Evolutionary conservation across 2,329 filamentous ascomycete genomes (phyloP), one percentile per base, ranked within the genome.

Genomic region (Phaeophleospora eucalypticola): DNA sequence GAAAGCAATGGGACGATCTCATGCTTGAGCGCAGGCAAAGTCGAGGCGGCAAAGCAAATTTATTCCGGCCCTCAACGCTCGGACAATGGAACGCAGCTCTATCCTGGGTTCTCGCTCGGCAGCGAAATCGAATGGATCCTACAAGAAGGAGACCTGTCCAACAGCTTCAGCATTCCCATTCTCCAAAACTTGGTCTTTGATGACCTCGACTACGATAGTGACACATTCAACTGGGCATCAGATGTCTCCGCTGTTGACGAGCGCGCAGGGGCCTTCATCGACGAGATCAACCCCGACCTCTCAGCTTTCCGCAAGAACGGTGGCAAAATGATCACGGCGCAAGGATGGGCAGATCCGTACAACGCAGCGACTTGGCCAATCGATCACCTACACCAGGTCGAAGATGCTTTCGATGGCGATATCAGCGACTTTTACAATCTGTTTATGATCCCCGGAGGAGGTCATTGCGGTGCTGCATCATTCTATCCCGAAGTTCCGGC

Each of bases 111-210:
- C 42, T 54, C 58, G 0, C 48, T 67, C 12, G 69, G 71, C 34
- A 69, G 67, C 4, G 71, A 73, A 43, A 64, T 49, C 6, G 56
- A 65, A 36, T 72, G 68, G 69, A 40, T 62, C 3, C 9, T 51
- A 1, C 69, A 70, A 48, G 66, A 71, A 56, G 61, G 59, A 3
- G 21, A 38, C 2, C 56, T 72, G 0, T 60, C 66, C 3, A 34
- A 65, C 3, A 59, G 56, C 3, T 73, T 68, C 51, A 63, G 63
- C 10, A 58, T 68, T 2, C 68, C 67, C 1, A 64, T 72, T 8
- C 48, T 74, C n/a, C 68, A 72, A 46, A 71, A 73, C 41, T 58
- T 72, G 12, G 67, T 70, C 4, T 71, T 66, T 46, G 40, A 69
- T 35, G 57, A 70, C 43, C 46, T 69, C 4, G 53, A 41, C 18